A percentile compares a stretch with the other conserved stretches of the same genome.
These are phyloP conservation scores for Lactifluus hygrophoroides DNA, from an alignment of 768 basidiomycete species.

Conservation along the genomic window DNA sequence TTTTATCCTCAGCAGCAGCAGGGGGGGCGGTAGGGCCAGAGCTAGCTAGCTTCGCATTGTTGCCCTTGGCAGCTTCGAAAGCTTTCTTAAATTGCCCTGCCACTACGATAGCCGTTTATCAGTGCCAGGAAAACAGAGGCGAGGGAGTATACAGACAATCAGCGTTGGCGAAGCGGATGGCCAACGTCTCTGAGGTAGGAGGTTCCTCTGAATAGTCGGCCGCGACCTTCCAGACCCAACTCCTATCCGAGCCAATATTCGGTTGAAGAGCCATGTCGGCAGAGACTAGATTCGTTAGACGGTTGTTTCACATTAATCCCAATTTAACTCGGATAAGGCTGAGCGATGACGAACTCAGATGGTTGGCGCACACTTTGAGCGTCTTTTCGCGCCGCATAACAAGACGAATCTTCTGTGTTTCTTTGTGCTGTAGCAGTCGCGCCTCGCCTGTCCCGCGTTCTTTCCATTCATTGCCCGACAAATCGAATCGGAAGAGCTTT, in stretches of 20 bases:
- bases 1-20: constrained; percentile 27
- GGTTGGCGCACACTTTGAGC: constrained; percentile 98
- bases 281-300: constrained; percentile 48
- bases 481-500: constrained; percentile 94
- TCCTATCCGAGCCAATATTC: constrained; percentile 97
- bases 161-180: constrained; percentile 95
- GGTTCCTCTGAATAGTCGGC: constrained; percentile 92
- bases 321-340: neutral
- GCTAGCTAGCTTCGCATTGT: constrained; percentile 36
- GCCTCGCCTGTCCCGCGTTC: constrained; percentile 96
- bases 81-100: constrained; percentile 82
- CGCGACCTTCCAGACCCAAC: constrained; percentile 97
- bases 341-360: constrained; percentile 53
- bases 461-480: constrained; percentile 82
- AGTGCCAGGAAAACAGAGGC: neutral
- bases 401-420: constrained; percentile 84
- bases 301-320: neutral
- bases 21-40: constrained; percentile 24
- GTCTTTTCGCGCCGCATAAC: constrained; percentile 99
- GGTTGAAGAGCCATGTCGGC: constrained; percentile 90
- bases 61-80: constrained; percentile 79
- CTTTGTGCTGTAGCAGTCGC: constrained; percentile 83
- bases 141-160: constrained; percentile 57
- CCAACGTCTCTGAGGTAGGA: constrained; percentile 89
- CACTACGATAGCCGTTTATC: constrained; percentile 35